These are phyloP conservation scores for Sonneratia caseolaris DNA, from an alignment of 345 rosid genomes.

Conservation along the genomic window DNA sequence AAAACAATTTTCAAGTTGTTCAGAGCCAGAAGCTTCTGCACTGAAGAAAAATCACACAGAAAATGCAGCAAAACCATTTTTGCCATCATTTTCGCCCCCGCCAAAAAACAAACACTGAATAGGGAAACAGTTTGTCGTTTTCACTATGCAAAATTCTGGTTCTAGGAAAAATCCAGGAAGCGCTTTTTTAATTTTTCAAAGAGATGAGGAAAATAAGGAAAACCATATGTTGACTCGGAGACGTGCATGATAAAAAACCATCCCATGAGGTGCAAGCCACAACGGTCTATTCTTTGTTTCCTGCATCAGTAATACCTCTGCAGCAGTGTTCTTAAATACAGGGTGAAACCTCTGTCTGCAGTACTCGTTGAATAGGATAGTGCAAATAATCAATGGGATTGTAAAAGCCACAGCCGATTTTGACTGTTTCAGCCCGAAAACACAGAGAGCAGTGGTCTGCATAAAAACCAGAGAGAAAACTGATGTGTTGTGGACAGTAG, in stretches of 20 bases:
- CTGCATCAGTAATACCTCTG: conserved; percentile 34
- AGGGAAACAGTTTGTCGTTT: background rate
- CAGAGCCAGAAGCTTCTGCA: background rate
- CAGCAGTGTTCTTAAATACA: conserved; percentile 49
- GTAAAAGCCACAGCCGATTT: conserved; percentile 69
- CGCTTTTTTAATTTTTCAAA: background rate
- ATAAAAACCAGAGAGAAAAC: conserved; percentile 76
- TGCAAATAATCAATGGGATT: conserved; percentile 55
- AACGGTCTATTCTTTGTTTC: background rate
- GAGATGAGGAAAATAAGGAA: background rate
- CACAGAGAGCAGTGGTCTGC: conserved; percentile 75
- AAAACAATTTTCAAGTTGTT: background rate
- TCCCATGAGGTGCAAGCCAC: background rate
- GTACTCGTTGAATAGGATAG: conserved; percentile 69
- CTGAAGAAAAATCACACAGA: background rate
- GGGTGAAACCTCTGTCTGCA: conserved; percentile 73
- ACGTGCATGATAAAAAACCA: background rate
- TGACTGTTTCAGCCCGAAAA: conserved; percentile 66
- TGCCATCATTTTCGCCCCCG: background rate
- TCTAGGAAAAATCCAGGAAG: background rate
- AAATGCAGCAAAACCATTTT: background rate
- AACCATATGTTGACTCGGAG: background rate
- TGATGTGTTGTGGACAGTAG: conserved; percentile 71
- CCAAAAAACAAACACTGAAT: background rate
- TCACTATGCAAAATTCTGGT: background rate